Base-by-base conservation (phyloP, 2,329 filamentous ascomycete species). In the Colletotrichum sp. region DNA sequence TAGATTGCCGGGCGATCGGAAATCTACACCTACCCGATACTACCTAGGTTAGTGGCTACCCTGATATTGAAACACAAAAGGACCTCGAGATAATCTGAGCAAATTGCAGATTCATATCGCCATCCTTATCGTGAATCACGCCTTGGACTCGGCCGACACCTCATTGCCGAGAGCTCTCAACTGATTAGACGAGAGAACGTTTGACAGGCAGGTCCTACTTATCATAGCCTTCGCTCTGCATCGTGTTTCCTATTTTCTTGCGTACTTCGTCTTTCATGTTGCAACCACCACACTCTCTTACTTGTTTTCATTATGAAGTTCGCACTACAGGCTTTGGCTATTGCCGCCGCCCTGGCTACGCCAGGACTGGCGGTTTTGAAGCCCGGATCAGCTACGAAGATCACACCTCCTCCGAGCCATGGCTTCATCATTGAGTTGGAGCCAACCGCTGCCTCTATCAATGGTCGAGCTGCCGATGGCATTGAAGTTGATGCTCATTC, bases 341-440 rank as follows among this genome's bases (percentile, higher is more conserved):
- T 27, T 28, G 68, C 63, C 15, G 28, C 55, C 15, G 36, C 44
- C 8, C n/a, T 68, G 15, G 64, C 57, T 8, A 55, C 73, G 44
- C 61, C 68, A 11, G 22, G 52, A 30, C 63, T 57, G 25, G 63
- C 73, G 13, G 60, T 25, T 8, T 34, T 68, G 13, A 48, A 28
- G 36, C 68, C 55, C 12, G 55, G 55, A 7, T 36, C 73, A 19
- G 59, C 55, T n/a, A 22, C 32, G 55, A 75, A 68, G 61, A 57
- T 57, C 11, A 39, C 19, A 7, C 67, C 59, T 7, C 68, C 75
- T 2, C 32, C 48, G 3, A 75, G 61, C 34, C 30, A 48, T 27
- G 68, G 72, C 7, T 75, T 61, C 52, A 75, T 75, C 60, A 75
- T 75, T 27, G 68, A 75, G 55, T 69, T 75, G 11, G 63, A 71